Evolutionary conservation across 257 asterid species (phyloP).

Genomic region (Gynochthodes officinalis): DNA sequence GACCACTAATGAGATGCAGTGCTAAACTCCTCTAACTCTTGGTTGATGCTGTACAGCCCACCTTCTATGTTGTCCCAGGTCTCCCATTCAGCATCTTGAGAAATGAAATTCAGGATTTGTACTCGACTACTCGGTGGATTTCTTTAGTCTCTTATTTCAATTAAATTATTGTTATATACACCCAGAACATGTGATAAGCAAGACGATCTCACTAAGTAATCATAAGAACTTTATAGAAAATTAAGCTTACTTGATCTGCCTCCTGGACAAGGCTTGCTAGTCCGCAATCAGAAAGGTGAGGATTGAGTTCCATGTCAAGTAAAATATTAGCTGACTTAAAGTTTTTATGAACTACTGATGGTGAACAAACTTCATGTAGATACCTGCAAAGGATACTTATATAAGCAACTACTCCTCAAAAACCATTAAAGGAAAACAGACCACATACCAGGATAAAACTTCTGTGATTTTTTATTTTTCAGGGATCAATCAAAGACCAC

Average conservation of each 20-base stretch:
- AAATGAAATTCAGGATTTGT: background rate
- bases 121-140: background rate
- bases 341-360: conserved; percentile 80
- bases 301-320: conserved; percentile 84
- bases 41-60: background rate
- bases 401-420: conserved; percentile 15
- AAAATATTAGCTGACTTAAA: conserved; percentile 84
- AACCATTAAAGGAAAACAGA: background rate
- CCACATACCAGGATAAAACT: background rate
- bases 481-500: background rate
- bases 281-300: conserved; percentile 90
- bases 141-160: background rate
- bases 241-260: conserved; percentile 66
- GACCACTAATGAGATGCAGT: background rate
- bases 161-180: background rate
- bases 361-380: conserved; percentile 92
- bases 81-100: background rate
- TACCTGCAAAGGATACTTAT: conserved; percentile 52
- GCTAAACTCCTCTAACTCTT: background rate
- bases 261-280: conserved; percentile 67
- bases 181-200: background rate
- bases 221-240: background rate
- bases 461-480: background rate
- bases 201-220: background rate
- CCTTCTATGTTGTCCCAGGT: background rate